Percentiles rank a stretch among this genome's conserved stretches.
phyloP scores from a whole-genome alignment of 805 yeast genomes.

The Sugiyamaella boreocaroliniensis region DNA sequence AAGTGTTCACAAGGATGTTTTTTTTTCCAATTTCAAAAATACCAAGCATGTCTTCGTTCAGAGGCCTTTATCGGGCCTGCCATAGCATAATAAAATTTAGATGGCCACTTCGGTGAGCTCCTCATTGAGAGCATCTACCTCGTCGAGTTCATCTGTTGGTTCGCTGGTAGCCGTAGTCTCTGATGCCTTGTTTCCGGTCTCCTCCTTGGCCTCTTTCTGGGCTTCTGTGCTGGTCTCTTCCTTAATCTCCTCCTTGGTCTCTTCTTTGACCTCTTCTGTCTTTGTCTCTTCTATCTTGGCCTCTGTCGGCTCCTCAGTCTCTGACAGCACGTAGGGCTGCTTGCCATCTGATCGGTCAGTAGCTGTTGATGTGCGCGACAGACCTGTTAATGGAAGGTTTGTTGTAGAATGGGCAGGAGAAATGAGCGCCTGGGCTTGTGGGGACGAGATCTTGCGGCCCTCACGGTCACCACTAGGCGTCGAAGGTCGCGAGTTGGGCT shows the following conservation, averaged over 20 bases:
- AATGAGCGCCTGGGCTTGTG: conserved; percentile 6
- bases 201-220: not conserved
- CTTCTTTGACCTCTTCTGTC: not conserved
- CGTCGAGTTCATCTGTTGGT: conserved; percentile 7
- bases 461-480: conserved; percentile 4
- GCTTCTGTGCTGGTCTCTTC: not conserved
- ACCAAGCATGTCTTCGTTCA: not conserved
- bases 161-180: not conserved
- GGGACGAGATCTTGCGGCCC: conserved; percentile 8
- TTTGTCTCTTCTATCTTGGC: not conserved
- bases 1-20: too few relatives aligned
- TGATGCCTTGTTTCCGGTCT: too few relatives aligned
- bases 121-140: conserved; percentile 16
- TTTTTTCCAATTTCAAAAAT: not conserved
- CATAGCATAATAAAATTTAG: conserved; percentile 3
- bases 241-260: not conserved
- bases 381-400: conserved; percentile 11
- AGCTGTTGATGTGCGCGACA: conserved; percentile 4
- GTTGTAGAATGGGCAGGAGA: conserved; percentile 14
- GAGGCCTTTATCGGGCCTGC: not conserved
- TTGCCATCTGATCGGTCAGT: not conserved
- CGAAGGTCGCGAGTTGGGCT: conserved; percentile 7
- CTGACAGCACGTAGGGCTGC: not conserved
- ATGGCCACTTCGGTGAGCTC: conserved; percentile 20
- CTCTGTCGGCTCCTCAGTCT: not conserved